phyloP scores from a whole-genome alignment of 129 eudicot species.

The Artemisia annua region DNA sequence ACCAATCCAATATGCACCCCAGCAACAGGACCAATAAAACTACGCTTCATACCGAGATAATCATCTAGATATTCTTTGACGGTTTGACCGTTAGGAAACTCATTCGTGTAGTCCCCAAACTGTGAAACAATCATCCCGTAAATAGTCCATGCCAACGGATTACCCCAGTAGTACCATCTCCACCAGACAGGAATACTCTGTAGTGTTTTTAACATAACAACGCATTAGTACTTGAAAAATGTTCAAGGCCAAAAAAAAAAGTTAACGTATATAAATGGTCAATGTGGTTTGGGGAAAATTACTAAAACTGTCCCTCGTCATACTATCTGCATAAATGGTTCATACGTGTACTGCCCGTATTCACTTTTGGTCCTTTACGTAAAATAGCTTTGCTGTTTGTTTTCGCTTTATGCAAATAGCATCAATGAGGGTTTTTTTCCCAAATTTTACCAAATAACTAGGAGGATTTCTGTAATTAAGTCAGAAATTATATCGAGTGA shows the following conservation, averaged over 20 bases:
- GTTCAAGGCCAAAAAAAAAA: neutral
- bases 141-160: conserved; percentile 52
- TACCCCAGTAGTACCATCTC: conserved; percentile 52
- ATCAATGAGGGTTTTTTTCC: too few species aligned
- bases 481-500: neutral
- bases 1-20: conserved; percentile 34
- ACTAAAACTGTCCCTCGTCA: too few species aligned
- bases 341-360: too few species aligned
- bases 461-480: neutral
- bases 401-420: too few species aligned
- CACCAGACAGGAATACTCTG: conserved; percentile 47
- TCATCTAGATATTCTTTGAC: conserved; percentile 31
- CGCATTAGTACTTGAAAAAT: neutral
- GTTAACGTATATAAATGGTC: too few species aligned
- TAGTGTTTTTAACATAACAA: neutral
- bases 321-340: too few species aligned
- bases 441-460: too few species aligned
- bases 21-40: conserved; percentile 38
- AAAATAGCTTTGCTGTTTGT: too few species aligned
- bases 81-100: neutral
- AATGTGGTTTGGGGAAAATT: too few species aligned
- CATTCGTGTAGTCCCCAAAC: conserved; percentile 31
- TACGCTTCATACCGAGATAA: conserved; percentile 26
- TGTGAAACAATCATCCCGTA: conserved; percentile 52
- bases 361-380: too few species aligned